phyloP scores from a whole-genome alignment of 805 yeast genomes.

The Candida takata region DNA sequence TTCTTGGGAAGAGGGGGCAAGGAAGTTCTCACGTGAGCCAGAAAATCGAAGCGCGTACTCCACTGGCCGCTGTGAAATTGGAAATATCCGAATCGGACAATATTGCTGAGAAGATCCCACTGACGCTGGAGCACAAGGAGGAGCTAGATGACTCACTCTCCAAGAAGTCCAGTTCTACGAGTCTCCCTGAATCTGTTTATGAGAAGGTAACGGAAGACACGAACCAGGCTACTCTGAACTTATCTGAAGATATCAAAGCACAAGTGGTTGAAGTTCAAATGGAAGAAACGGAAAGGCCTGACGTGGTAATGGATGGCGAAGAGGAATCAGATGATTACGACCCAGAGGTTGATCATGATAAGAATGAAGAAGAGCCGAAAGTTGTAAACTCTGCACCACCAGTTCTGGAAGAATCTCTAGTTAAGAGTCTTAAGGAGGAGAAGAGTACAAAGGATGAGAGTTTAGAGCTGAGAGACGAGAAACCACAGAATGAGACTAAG shows the following conservation, averaged over 20 bases:
- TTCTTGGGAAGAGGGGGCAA: neutral
- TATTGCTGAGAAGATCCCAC: constrained; percentile 14
- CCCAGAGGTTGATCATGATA: constrained; percentile 5
- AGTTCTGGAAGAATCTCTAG: neutral
- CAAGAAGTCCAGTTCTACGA: constrained; percentile 4
- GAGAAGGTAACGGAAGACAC: neutral
- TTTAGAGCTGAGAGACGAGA: neutral
- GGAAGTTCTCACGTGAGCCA: no score
- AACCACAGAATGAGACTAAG: neutral
- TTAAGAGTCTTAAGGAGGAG: neutral
- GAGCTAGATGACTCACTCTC: constrained; percentile 8
- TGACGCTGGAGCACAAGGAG: constrained; percentile 17
- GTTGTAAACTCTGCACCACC: neutral
- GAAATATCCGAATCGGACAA: neutral
- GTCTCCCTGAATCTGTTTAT: no score
- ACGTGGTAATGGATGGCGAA: constrained; percentile 1
- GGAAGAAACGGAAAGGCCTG: constrained; percentile 1
- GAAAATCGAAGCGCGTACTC: no score
- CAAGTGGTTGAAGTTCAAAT: constrained; percentile 1
- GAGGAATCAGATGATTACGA: constrained; percentile 16
- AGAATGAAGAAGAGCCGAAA: neutral
- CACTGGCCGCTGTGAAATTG: no score
- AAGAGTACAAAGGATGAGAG: neutral
- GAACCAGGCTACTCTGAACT: neutral
- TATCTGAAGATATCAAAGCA: constrained; percentile 1